A percentile compares a stretch with the other conserved stretches of the same genome.
Evolutionary conservation across 345 rosid species (phyloP).

Genomic region (Eucalyptus urophylla): DNA sequence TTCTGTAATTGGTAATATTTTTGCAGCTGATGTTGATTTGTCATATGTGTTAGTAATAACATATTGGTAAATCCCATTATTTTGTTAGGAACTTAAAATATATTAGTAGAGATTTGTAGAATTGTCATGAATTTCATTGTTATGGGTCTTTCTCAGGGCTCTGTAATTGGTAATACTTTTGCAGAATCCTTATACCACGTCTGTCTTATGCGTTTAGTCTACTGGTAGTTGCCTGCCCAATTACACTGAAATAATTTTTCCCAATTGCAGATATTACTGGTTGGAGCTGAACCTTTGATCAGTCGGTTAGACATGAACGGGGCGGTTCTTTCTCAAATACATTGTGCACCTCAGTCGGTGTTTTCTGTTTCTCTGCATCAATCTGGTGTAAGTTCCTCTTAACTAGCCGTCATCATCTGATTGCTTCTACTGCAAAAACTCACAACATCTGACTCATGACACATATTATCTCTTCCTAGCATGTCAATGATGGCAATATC

Average conservation of each 20-base stretch:
- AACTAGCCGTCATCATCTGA: background rate
- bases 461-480: background rate
- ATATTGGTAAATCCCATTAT: background rate
- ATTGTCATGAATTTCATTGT: background rate
- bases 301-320: slow-evolving; percentile 73
- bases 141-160: background rate
- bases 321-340: slow-evolving; percentile 54
- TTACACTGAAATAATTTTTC: background rate
- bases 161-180: background rate
- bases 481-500: background rate
- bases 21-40: background rate
- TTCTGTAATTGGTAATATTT: background rate
- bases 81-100: background rate
- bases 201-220: background rate
- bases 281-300: slow-evolving; percentile 74
- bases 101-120: background rate
- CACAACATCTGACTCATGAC: background rate
- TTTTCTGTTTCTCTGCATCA: slow-evolving; percentile 73
- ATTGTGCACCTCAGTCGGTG: slow-evolving; percentile 76
- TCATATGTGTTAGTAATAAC: background rate
- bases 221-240: background rate
- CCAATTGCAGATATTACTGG: slow-evolving; percentile 62
- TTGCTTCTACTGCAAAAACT: background rate
- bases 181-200: background rate
- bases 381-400: slow-evolving; percentile 46